Conservation (phyloP, 2,329 filamentous ascomycete genomes). For the Clonostachys rhizophaga region DNA sequence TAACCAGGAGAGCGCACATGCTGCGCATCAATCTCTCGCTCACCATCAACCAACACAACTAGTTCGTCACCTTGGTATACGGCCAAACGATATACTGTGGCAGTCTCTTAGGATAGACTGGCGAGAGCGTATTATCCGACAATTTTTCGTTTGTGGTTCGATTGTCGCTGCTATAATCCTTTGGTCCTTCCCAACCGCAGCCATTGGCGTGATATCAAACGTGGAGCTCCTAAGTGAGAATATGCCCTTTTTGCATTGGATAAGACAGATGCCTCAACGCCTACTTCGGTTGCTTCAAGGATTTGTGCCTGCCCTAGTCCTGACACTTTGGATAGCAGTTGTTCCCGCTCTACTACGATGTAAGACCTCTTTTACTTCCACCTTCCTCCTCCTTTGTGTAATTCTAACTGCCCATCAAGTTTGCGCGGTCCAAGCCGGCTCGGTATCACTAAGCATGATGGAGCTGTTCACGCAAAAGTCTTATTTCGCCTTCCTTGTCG, state of each 20-base stretch:
- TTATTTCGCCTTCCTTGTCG: conserved; percentile 85
- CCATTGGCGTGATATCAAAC: conserved; percentile 84
- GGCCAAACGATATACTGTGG: conserved; percentile 84
- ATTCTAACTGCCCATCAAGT: conserved; percentile 33
- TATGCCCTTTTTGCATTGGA: conserved; percentile 67
- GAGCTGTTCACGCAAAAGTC: conserved; percentile 87
- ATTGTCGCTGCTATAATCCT: conserved; percentile 79
- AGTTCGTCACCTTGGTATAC: conserved; percentile 78
- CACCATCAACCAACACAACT: conserved; percentile 86
- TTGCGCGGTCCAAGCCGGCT: conserved; percentile 73
- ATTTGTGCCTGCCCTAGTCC: conserved; percentile 72
- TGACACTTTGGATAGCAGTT: conserved; percentile 81
- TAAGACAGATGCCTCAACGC: conserved; percentile 62
- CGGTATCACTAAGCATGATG: conserved; percentile 71
- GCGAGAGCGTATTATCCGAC: conserved; percentile 77
- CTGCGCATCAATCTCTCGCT: conserved; percentile 78
- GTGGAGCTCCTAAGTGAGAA: conserved; percentile 63
- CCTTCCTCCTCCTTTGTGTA: not conserved
- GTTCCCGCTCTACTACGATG: conserved; percentile 75
- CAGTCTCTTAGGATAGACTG: conserved; percentile 75
- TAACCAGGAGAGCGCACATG: conserved; percentile 77
- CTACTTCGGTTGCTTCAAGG: conserved; percentile 81
- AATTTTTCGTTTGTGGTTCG: conserved; percentile 64
- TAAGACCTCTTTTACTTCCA: conserved; percentile 15
- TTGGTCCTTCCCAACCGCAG: conserved; percentile 71